A percentile compares a stretch with the other conserved stretches of the same genome.
phyloP scores from a whole-genome alignment of 768 basidiomycete species.

The Leucosporidium creatinivorum region DNA sequence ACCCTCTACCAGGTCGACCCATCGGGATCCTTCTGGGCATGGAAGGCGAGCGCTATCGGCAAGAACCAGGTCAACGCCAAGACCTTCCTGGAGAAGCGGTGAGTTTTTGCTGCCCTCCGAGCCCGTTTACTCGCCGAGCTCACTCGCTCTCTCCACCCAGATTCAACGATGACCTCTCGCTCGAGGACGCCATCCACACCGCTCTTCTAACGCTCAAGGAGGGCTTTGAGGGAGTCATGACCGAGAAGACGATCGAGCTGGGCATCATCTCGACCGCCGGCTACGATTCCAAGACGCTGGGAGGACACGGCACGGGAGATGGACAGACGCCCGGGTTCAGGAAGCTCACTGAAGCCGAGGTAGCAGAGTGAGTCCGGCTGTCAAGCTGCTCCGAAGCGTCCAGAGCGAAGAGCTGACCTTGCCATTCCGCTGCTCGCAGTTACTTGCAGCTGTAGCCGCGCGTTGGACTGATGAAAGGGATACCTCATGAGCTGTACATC shows the following conservation, averaged over 20 bases:
- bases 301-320: constrained; percentile 49
- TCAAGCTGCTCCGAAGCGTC: neutral
- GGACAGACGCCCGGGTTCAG: constrained; percentile 73
- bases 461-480: neutral
- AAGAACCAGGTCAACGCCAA: constrained; percentile 99
- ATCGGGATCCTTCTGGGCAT: constrained; percentile 98
- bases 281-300: constrained; percentile 58
- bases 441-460: constrained; percentile 23
- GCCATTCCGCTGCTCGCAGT: neutral
- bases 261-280: constrained; percentile 86
- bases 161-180: constrained; percentile 97
- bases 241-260: constrained; percentile 98
- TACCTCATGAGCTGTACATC: neutral
- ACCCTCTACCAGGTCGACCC: constrained; percentile 99
- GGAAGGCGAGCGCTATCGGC: constrained; percentile 99
- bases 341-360: constrained; percentile 92
- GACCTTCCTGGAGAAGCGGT: constrained; percentile 98
- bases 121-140: constrained; percentile 33
- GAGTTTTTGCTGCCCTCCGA: constrained; percentile 40
- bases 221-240: constrained; percentile 99
- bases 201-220: constrained; percentile 96
- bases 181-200: constrained; percentile 98
- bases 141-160: constrained; percentile 46
- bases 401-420: neutral
- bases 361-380: constrained; percentile 59